A percentile compares a stretch with the other conserved stretches of the same genome.
Evolutionary conservation across 495 filamentous ascomycete genomes (phyloP).

Genomic region (Chaetomium tenue): DNA sequence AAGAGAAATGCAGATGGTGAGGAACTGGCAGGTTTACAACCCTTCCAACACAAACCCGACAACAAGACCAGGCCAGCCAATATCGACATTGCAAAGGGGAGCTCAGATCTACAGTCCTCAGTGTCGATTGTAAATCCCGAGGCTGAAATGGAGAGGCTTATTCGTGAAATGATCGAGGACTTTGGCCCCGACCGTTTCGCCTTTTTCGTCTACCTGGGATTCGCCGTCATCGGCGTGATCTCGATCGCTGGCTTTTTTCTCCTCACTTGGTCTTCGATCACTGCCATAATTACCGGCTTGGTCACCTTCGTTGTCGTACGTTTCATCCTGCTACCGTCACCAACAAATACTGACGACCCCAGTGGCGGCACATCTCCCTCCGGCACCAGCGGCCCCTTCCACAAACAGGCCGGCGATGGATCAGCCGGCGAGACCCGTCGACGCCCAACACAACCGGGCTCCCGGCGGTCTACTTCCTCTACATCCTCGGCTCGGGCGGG

Average conservation of each 20-base stretch:
- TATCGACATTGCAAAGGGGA: background rate
- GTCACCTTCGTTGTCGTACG: constrained; percentile 32
- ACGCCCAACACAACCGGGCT: constrained; percentile 29
- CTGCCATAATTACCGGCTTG: constrained; percentile 16
- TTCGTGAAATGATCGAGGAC: constrained; percentile 3
- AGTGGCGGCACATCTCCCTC: constrained; percentile 29
- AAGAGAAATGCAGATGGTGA: background rate
- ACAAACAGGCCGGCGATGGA: constrained; percentile 15
- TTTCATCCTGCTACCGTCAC: background rate
- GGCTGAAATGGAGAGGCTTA: constrained; percentile 8
- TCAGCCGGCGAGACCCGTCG: background rate
- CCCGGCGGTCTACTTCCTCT: constrained; percentile 63
- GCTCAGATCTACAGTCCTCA: background rate
- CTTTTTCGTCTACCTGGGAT: constrained; percentile 21
- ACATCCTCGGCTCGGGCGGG: constrained; percentile 88
- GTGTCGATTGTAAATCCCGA: background rate
- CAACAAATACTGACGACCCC: constrained; percentile 10
- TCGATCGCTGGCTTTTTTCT: constrained; percentile 19
- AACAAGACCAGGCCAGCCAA: constrained; percentile 13
- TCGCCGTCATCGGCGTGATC: constrained; percentile 1
- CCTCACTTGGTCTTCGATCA: constrained; percentile 27
- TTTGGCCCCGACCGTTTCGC: constrained; percentile 16
- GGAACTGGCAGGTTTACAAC: background rate
- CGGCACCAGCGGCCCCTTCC: background rate
- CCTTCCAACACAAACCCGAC: constrained; percentile 4